Base-by-base conservation (phyloP, 2,329 filamentous ascomycete species). In the Cladophialophora bantiana region DNA sequence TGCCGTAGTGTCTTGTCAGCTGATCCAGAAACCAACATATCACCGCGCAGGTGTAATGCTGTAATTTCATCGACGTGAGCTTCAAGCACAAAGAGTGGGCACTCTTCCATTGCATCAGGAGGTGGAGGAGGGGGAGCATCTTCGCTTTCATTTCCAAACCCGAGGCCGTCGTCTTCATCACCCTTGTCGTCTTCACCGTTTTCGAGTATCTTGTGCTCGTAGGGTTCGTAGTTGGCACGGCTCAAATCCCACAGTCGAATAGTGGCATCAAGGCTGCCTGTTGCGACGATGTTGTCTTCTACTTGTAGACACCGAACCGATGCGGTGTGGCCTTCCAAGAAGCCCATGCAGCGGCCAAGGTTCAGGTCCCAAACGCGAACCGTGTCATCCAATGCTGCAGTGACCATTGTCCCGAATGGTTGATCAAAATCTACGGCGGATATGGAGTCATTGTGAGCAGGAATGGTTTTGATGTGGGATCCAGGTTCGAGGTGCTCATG, bases 361-460 rank as follows among this genome's bases (percentile, higher is more conserved):
- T 95, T 97, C 71, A 99, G 83, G 79, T 99, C 95, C 95, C 95
- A 99, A 20, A 99, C 95, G 68, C 92, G 88, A 52, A 99, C 91
- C 0, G 93, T 94, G 77, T 99, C 95, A 77, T 99, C 95, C 74
- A 97, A 82, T 9, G 94, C 92, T 9, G 95, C 90, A 7, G 93
- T 94, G 5, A 98, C 93, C 87, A 98, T 88, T 20, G 93, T 96
- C 15, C 95, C 95, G 78, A 98, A 98, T 0, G 95, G 95, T n/a
- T 90, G 91, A 77, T 99, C 95, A 78, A 99, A 99, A 79, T 98
- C 95, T 68, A 99, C 78, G 7, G 94, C 91, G 0, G 94, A 96
- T 69, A 99, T 90, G 65, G 86, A 87, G 76, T 99, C 95, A 60
- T 88, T 89, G 78, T 99, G 95, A 1, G 94, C 93, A 72, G 92